Evolutionary conservation across 192 early-diverging fungal species (phyloP).

Genomic region (Diversispora eburnea): DNA sequence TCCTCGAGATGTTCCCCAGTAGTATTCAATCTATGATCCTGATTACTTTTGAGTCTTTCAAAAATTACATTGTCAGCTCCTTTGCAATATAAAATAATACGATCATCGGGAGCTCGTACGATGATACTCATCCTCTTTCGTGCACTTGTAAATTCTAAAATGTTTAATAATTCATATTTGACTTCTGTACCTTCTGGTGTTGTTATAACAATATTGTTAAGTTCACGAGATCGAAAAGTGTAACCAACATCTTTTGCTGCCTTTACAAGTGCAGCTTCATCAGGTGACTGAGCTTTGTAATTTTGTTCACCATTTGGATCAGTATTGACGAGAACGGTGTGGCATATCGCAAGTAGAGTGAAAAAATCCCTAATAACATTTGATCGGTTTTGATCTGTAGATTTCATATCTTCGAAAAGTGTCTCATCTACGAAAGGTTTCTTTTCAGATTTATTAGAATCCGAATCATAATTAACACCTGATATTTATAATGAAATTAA

Average conservation of each 20-base stretch:
- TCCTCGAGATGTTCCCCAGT: slow-evolving; percentile 73
- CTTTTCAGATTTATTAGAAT: slow-evolving; percentile 11
- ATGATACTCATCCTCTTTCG: slow-evolving; percentile 72
- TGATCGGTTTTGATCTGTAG: slow-evolving; percentile 5
- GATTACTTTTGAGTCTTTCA: slow-evolving; percentile 55
- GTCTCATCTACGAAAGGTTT: slow-evolving; percentile 47
- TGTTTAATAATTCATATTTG: slow-evolving; percentile 57
- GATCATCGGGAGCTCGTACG: slow-evolving; percentile 41
- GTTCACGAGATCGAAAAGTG: slow-evolving; percentile 56
- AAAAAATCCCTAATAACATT: slow-evolving; percentile 44
- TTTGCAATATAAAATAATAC: slow-evolving; percentile 57
- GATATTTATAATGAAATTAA: neutral
- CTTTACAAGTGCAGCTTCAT: slow-evolving; percentile 64
- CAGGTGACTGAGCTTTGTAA: slow-evolving; percentile 64
- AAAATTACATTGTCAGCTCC: slow-evolving; percentile 75
- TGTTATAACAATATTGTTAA: slow-evolving; percentile 44
- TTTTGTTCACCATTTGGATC: slow-evolving; percentile 30
- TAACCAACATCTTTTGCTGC: slow-evolving; percentile 57
- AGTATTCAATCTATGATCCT: slow-evolving; percentile 53
- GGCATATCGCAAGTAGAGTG: slow-evolving; percentile 58
- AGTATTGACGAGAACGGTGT: slow-evolving; percentile 55
- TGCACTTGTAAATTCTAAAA: slow-evolving; percentile 70
- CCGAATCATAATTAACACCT: neutral
- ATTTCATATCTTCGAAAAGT: slow-evolving; percentile 28
- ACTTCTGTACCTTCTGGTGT: slow-evolving; percentile 26